Evolutionary conservation across 495 filamentous ascomycete species (phyloP).

Genomic region (Pyronema domesticum): DNA sequence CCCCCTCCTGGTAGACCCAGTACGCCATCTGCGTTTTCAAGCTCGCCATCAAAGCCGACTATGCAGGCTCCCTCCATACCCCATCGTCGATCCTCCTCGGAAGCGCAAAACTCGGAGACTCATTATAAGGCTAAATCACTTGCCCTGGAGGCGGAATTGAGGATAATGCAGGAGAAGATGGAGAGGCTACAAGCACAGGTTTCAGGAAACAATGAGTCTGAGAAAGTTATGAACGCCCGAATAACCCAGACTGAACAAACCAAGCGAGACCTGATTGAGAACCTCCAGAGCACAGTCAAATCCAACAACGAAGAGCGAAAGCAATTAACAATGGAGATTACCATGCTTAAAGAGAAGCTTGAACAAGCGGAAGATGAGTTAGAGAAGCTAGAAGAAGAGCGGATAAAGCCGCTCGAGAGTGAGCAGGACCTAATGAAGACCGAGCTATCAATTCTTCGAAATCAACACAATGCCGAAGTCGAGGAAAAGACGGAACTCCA

Average conservation of each 20-base stretch:
- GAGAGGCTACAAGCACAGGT: slow-evolving; percentile 43
- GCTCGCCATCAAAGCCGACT: too few relatives aligned
- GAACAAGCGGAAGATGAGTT: slow-evolving; percentile 86
- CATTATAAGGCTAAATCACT: slow-evolving; percentile 37
- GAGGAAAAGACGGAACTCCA: slow-evolving; percentile 40
- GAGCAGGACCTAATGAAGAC: slow-evolving; percentile 43
- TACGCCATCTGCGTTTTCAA: slow-evolving; percentile 33
- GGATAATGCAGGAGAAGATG: slow-evolving; percentile 41
- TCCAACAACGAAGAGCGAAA: slow-evolving; percentile 76
- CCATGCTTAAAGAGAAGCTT: slow-evolving; percentile 49
- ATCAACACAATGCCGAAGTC: slow-evolving; percentile 35
- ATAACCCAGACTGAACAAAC: slow-evolving; percentile 56
- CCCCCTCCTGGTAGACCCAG: slow-evolving; percentile 44
- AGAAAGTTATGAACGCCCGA: slow-evolving; percentile 43
- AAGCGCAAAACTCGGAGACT: slow-evolving; percentile 28
- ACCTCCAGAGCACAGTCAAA: slow-evolving; percentile 75
- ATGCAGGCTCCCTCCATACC: slow-evolving; percentile 13
- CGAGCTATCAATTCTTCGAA: slow-evolving; percentile 16
- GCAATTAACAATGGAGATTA: slow-evolving; percentile 60
- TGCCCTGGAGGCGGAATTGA: slow-evolving; percentile 65
- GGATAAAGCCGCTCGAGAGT: slow-evolving; percentile 45
- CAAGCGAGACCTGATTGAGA: slow-evolving; percentile 84
- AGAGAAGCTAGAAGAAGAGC: slow-evolving; percentile 63
- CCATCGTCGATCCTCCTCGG: slow-evolving; percentile 10
- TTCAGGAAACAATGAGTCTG: slow-evolving; percentile 35